phyloP scores from a whole-genome alignment of 805 yeast genomes.

The Pichia nanzhaoensis region DNA sequence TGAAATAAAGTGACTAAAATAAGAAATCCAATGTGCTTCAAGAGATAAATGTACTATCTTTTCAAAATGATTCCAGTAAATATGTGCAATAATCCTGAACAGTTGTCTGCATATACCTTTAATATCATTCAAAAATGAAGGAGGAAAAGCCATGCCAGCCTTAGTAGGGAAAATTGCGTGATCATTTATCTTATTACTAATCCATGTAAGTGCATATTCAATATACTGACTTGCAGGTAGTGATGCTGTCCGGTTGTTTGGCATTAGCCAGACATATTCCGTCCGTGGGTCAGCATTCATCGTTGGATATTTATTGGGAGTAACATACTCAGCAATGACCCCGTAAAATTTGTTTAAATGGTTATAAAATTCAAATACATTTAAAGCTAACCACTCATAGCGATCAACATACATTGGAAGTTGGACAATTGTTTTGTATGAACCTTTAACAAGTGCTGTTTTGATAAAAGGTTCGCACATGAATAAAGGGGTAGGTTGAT shows the following conservation, averaged over 20 bases:
- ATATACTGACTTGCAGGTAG: constrained; percentile 92
- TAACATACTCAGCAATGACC: constrained; percentile 83
- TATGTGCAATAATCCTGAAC: constrained; percentile 93
- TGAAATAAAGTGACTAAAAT: constrained; percentile 89
- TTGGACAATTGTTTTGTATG: constrained; percentile 92
- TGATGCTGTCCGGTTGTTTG: constrained; percentile 66
- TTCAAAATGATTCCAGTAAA: constrained; percentile 92
- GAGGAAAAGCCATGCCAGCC: constrained; percentile 84
- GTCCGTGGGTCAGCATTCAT: constrained; percentile 95
- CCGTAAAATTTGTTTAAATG: constrained; percentile 85
- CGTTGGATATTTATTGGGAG: constrained; percentile 82
- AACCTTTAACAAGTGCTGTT: constrained; percentile 92
- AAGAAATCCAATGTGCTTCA: constrained; percentile 98
- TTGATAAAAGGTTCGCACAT: constrained; percentile 89
- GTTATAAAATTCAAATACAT: constrained; percentile 81
- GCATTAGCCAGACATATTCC: constrained; percentile 81
- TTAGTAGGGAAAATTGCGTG: constrained; percentile 89
- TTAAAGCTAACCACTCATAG: constrained; percentile 94
- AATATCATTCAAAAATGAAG: constrained; percentile 71
- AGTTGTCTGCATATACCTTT: constrained; percentile 85
- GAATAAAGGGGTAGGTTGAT: constrained; percentile 50
- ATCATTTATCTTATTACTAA: constrained; percentile 79
- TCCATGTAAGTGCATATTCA: constrained; percentile 88
- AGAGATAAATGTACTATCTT: constrained; percentile 83
- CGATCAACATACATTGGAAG: constrained; percentile 90